A percentile compares a stretch with the other conserved stretches of the same genome.
Conservation (phyloP, 2,329 filamentous ascomycete species). For the Trichoderma citrinoviride region DNA sequence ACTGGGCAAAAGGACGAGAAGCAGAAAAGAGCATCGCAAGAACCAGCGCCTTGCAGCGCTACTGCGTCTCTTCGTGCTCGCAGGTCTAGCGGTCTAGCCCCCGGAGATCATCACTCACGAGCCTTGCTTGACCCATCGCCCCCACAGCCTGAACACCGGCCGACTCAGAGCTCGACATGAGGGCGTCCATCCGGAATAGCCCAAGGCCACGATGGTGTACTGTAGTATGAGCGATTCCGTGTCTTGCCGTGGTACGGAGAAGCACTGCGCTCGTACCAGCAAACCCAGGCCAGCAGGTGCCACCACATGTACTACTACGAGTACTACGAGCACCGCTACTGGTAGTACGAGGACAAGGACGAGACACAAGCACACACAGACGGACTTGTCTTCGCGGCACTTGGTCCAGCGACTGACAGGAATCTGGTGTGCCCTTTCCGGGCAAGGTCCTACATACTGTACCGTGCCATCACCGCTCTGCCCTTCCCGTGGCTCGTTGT, state of each 20-base stretch:
- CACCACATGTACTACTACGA: neutral
- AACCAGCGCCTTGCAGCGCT: neutral
- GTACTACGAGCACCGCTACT: neutral
- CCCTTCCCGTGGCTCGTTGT: neutral
- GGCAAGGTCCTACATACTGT: neutral
- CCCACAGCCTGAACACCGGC: slow-evolving; percentile 14
- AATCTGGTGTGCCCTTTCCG: neutral
- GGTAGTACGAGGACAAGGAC: neutral
- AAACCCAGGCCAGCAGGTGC: neutral
- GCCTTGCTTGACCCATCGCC: slow-evolving; percentile 18
- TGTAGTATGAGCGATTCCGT: slow-evolving; percentile 9
- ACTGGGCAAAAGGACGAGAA: neutral
- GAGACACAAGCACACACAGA: neutral
- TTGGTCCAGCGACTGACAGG: slow-evolving; percentile 2
- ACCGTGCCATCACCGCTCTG: neutral
- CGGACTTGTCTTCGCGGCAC: neutral
- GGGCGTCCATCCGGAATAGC: slow-evolving; percentile 4
- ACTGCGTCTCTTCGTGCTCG: slow-evolving; percentile 2
- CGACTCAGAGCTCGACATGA: slow-evolving; percentile 11
- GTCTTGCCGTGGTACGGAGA: slow-evolving; percentile 14
- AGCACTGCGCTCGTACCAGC: neutral
- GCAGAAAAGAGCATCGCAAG: neutral
- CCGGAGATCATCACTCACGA: slow-evolving; percentile 18
- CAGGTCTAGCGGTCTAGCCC: slow-evolving; percentile 17
- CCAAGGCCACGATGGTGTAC: slow-evolving; percentile 9